Conservation (phyloP, 192 early-diverging fungal species). For the Coemansia sp. region DNA sequence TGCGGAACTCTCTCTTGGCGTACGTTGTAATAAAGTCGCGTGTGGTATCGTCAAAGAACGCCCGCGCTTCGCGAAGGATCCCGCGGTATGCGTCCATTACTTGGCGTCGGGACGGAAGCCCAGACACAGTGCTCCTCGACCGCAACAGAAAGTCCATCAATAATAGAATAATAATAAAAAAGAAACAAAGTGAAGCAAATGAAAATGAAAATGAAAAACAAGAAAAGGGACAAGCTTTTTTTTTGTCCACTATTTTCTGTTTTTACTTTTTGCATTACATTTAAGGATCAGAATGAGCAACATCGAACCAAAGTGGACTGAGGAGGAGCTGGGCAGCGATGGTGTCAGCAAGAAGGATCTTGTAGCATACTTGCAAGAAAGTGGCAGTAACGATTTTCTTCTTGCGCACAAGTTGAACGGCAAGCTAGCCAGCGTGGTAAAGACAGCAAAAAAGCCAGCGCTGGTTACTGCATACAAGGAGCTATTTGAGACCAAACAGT, state of each 20-base stretch:
- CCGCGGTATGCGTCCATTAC: slow-evolving; percentile 33
- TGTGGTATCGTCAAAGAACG: slow-evolving; percentile 43
- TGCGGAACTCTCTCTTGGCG: slow-evolving; percentile 28
- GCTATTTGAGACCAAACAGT: slow-evolving; percentile 62
- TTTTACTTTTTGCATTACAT: background rate
- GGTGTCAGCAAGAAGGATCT: slow-evolving; percentile 73
- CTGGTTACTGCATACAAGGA: slow-evolving; percentile 62
- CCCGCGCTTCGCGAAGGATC: slow-evolving; percentile 35
- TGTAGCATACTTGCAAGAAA: slow-evolving; percentile 63
- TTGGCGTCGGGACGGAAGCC: background rate
- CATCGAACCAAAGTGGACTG: slow-evolving; percentile 58
- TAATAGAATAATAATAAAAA: too few species aligned
- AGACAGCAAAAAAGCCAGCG: slow-evolving; percentile 67
- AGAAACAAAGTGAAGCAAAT: background rate
- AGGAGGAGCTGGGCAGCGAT: slow-evolving; percentile 62
- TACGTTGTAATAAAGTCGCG: slow-evolving; percentile 38
- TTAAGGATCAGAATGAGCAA: slow-evolving; percentile 15
- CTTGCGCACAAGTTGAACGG: slow-evolving; percentile 69
- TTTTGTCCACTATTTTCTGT: background rate
- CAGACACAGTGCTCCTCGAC: slow-evolving; percentile 3
- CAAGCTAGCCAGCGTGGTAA: slow-evolving; percentile 65
- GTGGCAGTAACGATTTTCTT: slow-evolving; percentile 63
- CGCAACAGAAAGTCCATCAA: slow-evolving; percentile 37
- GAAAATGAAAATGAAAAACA: background rate
- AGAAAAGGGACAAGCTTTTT: background rate